Conservation (phyloP, 2,329 filamentous ascomycete genomes). For the Exserohilum turcica region DNA sequence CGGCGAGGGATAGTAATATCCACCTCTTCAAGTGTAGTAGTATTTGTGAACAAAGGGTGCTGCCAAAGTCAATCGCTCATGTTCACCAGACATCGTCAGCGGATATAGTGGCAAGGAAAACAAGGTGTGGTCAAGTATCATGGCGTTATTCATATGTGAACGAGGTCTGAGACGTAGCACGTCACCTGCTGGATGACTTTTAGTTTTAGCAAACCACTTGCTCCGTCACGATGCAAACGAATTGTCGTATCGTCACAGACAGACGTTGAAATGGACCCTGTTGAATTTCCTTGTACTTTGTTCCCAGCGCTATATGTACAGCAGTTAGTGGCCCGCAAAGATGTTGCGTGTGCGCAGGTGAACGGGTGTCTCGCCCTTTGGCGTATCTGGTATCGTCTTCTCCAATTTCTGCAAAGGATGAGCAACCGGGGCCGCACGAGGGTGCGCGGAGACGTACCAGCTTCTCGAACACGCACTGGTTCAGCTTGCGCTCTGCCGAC, state of each 20-base stretch:
- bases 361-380: conserved; percentile 55
- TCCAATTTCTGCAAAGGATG: conserved; percentile 52
- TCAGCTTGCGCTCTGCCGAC: conserved; percentile 83
- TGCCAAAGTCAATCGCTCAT: too few species aligned
- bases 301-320: conserved; percentile 39
- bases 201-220: conserved; percentile 2
- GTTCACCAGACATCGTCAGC: too few species aligned
- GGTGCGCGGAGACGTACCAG: conserved; percentile 69
- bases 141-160: not conserved
- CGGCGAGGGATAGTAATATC: conserved; percentile 3
- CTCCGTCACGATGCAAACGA: conserved; percentile 23
- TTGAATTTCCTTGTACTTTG: conserved; percentile 22
- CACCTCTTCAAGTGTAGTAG: conserved; percentile 4
- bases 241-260: not conserved
- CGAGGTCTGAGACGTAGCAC: not conserved
- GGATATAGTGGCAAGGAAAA: too few species aligned
- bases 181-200: conserved; percentile 4
- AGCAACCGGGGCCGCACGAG: not conserved
- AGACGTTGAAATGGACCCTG: conserved; percentile 15
- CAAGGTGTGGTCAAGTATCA: not conserved
- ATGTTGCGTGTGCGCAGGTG: conserved; percentile 56
- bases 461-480: conserved; percentile 95
- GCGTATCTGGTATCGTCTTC: conserved; percentile 58
- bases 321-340: conserved; percentile 41
- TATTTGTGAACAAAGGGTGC: conserved; percentile 11